Conservation (phyloP, 495 filamentous ascomycete genomes). For the Cryomyces minteri region DNA sequence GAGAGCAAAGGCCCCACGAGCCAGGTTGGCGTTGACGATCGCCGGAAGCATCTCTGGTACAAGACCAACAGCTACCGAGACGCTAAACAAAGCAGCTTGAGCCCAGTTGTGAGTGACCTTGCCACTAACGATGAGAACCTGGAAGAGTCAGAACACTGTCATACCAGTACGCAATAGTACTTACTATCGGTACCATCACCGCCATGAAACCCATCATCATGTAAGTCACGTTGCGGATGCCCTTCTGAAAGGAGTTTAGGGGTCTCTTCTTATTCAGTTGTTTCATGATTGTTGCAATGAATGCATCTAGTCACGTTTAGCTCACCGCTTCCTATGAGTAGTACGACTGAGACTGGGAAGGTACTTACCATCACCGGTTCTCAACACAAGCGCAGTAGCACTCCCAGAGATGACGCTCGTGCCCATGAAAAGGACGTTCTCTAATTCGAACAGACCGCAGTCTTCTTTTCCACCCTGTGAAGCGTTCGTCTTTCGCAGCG, state of each 20-base stretch:
- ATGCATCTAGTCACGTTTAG: not conserved
- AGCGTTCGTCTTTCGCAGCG: not conserved
- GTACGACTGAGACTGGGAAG: not conserved
- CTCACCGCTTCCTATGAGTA: not conserved
- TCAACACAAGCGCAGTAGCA: not conserved
- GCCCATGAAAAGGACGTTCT: conserved; percentile 1
- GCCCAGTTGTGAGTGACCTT: not conserved
- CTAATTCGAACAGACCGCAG: not conserved
- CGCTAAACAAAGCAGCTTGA: not conserved
- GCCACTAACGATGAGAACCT: not conserved
- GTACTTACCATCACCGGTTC: not conserved
- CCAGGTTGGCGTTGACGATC: conserved; percentile 1
- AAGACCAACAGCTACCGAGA: conserved; percentile 1
- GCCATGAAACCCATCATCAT: conserved; percentile 1
- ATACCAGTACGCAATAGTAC: not conserved
- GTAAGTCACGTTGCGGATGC: conserved; percentile 1
- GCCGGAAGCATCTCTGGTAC: conserved; percentile 2
- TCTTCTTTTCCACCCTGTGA: not conserved
- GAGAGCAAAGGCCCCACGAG: not conserved
- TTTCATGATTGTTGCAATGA: not conserved
- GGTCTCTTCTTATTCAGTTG: not conserved
- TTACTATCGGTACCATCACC: conserved; percentile 1
- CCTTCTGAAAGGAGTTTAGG: not conserved
- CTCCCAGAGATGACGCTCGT: not conserved
- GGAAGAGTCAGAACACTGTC: not conserved